These are phyloP conservation scores for Diutina siamensis DNA, from an alignment of 1,139 yeast genomes.

Conservation along the genomic window DNA sequence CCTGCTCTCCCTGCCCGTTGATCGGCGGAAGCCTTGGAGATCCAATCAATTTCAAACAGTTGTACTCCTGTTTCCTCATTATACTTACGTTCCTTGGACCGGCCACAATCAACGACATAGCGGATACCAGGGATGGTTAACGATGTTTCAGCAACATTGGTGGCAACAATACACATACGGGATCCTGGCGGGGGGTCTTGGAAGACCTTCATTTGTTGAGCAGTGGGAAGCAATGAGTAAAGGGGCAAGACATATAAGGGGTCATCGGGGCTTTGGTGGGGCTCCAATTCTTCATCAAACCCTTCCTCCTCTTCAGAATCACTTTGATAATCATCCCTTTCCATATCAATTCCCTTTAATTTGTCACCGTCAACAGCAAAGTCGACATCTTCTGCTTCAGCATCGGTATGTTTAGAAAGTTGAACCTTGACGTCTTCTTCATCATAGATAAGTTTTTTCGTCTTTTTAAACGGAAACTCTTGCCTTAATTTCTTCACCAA, in stretches of 20 bases:
- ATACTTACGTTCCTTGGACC: slow-evolving; percentile 78
- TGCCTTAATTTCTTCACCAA: slow-evolving; percentile 58
- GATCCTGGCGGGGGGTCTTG: slow-evolving; percentile 76
- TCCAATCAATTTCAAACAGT: slow-evolving; percentile 85
- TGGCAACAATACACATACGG: slow-evolving; percentile 85
- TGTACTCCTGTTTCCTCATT: slow-evolving; percentile 86
- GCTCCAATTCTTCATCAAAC: slow-evolving; percentile 70
- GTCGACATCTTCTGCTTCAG: slow-evolving; percentile 85
- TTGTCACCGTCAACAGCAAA: slow-evolving; percentile 43
- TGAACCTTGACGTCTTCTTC: slow-evolving; percentile 30
- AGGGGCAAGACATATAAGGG: slow-evolving; percentile 87
- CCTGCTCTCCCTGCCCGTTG: slow-evolving; percentile 99
- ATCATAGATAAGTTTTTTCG: slow-evolving; percentile 12
- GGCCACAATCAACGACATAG: slow-evolving; percentile 92
- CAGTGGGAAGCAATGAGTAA: slow-evolving; percentile 83
- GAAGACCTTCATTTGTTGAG: slow-evolving; percentile 91
- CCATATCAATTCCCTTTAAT: slow-evolving; percentile 11
- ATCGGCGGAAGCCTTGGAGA: slow-evolving; percentile 89
- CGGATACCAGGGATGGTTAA: slow-evolving; percentile 92
- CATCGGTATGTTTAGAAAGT: slow-evolving; percentile 49
- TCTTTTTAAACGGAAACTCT: slow-evolving; percentile 52
- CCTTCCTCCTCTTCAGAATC: slow-evolving; percentile 70
- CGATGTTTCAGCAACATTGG: slow-evolving; percentile 97
- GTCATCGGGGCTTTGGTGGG: slow-evolving; percentile 63
- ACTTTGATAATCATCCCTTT: slow-evolving; percentile 20